Evolutionary conservation across 2,329 filamentous ascomycete genomes (phyloP), one percentile per base, ranked within the genome.

Genomic region (Cryphonectria japonica): DNA sequence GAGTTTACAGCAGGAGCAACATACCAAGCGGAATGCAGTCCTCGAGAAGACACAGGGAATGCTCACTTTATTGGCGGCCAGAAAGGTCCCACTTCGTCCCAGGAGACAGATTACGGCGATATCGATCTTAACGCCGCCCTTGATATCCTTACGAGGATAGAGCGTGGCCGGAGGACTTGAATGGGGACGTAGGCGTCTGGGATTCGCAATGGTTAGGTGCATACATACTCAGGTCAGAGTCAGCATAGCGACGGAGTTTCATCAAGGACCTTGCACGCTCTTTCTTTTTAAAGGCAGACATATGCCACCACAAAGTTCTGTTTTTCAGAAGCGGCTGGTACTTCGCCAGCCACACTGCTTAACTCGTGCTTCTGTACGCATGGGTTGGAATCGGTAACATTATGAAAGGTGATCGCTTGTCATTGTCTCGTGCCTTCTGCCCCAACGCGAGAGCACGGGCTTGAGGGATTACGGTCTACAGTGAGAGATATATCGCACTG

Each of bases 41-140:
- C 54, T 22, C 32, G 22, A 19, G 37, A 26, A 19, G 37, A 41
- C 29, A n/a, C 26, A 63, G 29, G 16, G 50, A 19, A n/a, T 19
- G 46, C 26, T 26, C 41, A 19, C 32, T 6, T 57, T 37, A 9
- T 41, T 11, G 37, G 68, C 1, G 69, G 70, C 34, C 50, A 69
- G 43, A 39, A 67, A 22, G 66, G 34, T 14, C 29, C 71, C 11
- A 16, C 71, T 14, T 75, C 75, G 13, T 78, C 77, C 2, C 77
- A 78, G 61, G 77, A 77, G 63, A 79, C 77, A 29, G 77, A 79
- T 37, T 79, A 79, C 32, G 77, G 77, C 7, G 77, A 78, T 39
- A 69, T 73, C 46, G 72, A 79, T 34, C 76, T 77, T 11, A 77
- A 78, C 32, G 64, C 68, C 32, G 65, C 66, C n/a, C 61, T 73